Evolutionary conservation across 2,329 filamentous ascomycete genomes (phyloP), one percentile per base, ranked within the genome.

Genomic region (Pseudopithomyces chartarum): DNA sequence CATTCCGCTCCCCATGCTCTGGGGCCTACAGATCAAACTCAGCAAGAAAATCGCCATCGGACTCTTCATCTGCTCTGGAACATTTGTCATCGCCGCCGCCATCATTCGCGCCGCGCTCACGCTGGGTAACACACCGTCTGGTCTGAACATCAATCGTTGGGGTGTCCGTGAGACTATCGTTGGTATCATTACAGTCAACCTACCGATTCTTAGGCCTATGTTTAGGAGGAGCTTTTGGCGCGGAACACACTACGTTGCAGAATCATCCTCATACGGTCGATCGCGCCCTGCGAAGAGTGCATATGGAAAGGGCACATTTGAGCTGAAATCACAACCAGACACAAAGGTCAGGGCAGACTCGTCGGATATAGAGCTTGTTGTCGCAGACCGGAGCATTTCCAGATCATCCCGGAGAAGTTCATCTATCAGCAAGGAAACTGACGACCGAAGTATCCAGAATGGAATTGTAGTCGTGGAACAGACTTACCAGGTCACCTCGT

Each of bases 91-190:
- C 53, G 59, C 61, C 2, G 72, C 75, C 1, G 74, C 75, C 19
- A 66, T 76, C 43, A 63, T 74, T 13, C 68, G 73, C 8, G 67
- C 68, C 29, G 62, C 66, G n/a, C 64, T 73, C 51, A 73, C 73
- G 0, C 59, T 76, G 2, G 61, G 63, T 23, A 56, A 61, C 7
- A 58, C 58, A 13, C 73, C 72, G 0, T 69, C 65, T 1, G 70
- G 69, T 1, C 58, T 71, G 13, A 73, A 67, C 52, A 75, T 76
- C 49, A 76, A 78, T 45, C 58, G 66, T n/a, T 77, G 75, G 75
- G 75, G 74, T 15, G 65, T 74, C 1, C 64, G 75, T 44, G 75
- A 78, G 52, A 75, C 72, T 1, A 62, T 73, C 29, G 69, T 75
- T n/a, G 73, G 69, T 15, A 70, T 76, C 19, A 55, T 75, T n/a